Conservation (phyloP, 805 yeast species). For the Hanseniaspora taiwanica region DNA sequence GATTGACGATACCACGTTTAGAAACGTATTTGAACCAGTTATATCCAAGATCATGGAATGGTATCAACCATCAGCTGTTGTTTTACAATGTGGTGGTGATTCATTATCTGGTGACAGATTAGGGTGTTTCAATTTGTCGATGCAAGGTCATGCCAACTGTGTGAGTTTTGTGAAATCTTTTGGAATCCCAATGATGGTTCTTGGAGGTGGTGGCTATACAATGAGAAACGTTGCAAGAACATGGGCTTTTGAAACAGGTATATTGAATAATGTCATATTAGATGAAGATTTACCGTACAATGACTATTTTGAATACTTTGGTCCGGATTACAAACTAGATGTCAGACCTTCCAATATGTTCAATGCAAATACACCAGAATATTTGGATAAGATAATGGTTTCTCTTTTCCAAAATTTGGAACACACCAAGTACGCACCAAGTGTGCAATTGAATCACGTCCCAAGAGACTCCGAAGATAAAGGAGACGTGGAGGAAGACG, state of each 20-base stretch:
- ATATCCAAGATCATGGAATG: constrained; percentile 83
- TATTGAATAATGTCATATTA: constrained; percentile 54
- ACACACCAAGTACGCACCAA: constrained; percentile 91
- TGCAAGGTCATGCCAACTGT: constrained; percentile 91
- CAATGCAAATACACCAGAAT: constrained; percentile 89
- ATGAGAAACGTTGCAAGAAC: constrained; percentile 88
- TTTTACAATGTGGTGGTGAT: constrained; percentile 96
- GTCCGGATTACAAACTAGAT: constrained; percentile 91
- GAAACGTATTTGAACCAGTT: constrained; percentile 62
- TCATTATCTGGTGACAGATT: constrained; percentile 85
- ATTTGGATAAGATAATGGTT: constrained; percentile 68
- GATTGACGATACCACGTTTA: constrained; percentile 82
- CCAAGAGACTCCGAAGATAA: constrained; percentile 81
- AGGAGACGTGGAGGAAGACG: constrained; percentile 81
- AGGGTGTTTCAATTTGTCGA: constrained; percentile 87
- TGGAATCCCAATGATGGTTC: constrained; percentile 77
- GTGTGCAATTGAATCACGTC: constrained; percentile 82
- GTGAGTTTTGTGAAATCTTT: constrained; percentile 80
- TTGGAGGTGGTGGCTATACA: constrained; percentile 98
- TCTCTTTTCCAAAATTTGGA: constrained; percentile 70
- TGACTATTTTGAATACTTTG: constrained; percentile 93
- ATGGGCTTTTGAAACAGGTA: constrained; percentile 91
- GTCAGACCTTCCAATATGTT: constrained; percentile 94
- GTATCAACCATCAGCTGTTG: constrained; percentile 88
- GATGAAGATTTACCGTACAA: constrained; percentile 73